Base-by-base conservation (phyloP, 148 eudicot genomes). In the Limonium bicolor region DNA sequence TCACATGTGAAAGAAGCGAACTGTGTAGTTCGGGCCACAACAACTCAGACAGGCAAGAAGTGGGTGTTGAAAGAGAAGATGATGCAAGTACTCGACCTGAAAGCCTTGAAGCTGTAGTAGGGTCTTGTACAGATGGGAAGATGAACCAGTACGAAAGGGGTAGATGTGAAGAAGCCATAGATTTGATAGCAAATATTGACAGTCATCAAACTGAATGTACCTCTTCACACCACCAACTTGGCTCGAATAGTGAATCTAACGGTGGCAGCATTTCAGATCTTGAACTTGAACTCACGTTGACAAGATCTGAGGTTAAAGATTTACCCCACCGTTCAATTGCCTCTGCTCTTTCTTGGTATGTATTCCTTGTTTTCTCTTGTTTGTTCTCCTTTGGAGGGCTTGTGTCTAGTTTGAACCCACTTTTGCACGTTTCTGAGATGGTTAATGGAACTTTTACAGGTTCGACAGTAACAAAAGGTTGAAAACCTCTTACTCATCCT, bases 311-410 rank as follows among this genome's bases (percentile, higher is more conserved):
- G 13, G 72, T 51, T 48, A 54, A 29, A 30, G 49, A 18, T 5
- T 26, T 28, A 33, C 63, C 62, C 13, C 58, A 50, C 36, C 72
- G 55, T 36, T 66, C 60, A 39, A 55, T 28, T 36, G 68, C 57
- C 60, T 66, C 66, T 11, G 65, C 74, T 26, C 56, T 68, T 45
- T 68, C 68, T 41, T 9, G 67, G 77, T 71, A 42, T 65, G 68
- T 46, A n/a, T n/a, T n/a, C n/a, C n/a, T n/a, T n/a, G n/a, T n/a
- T n/a, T n/a, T 26, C 46, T 25, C 20, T 17, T 37, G 2, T 41
- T 3, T 22, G 46, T 20, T 11, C 20, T 9, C 10, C 9, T 41
- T 9, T 7, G 16, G 14, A 40, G 7, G 22, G 21, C 3, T 34
- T n/a, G n/a, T n/a, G n/a, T n/a, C n/a, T n/a, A n/a, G n/a, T n/a